Percentiles rank a stretch among this genome's conserved stretches.
These are phyloP conservation scores for Pseudocercospora cruenta DNA, from an alignment of 2,329 filamentous ascomycete species.

Conservation along the genomic window DNA sequence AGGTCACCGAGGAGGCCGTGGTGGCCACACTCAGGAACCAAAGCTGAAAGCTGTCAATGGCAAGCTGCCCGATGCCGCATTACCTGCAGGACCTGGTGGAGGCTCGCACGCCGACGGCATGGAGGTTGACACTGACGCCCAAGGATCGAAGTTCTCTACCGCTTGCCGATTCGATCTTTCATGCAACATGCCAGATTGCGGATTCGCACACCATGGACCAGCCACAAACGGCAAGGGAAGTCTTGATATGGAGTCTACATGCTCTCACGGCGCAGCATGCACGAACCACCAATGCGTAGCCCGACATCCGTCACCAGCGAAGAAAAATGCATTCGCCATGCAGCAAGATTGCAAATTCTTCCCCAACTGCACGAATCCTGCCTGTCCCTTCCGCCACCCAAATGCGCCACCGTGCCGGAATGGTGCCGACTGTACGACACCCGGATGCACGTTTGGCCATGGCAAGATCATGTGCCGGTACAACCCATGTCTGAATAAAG, in stretches of 20 bases:
- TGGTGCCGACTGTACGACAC: conserved; percentile 80
- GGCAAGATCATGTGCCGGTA: conserved; percentile 83
- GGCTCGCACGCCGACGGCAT: conserved; percentile 48
- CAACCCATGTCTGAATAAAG: conserved; percentile 87
- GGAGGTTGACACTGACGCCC: conserved; percentile 66
- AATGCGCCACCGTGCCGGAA: conserved; percentile 86
- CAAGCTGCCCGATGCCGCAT: conserved; percentile 28
- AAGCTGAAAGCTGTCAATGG: conserved; percentile 29
- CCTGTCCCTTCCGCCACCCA: conserved; percentile 88
- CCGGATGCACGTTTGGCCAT: conserved; percentile 89
- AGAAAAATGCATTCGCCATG: conserved; percentile 78
- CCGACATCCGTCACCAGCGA: conserved; percentile 88
- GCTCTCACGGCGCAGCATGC: conserved; percentile 86
- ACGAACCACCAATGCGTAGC: conserved; percentile 94
- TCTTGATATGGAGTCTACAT: conserved; percentile 79
- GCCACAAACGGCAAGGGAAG: conserved; percentile 70
- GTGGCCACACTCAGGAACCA: conserved; percentile 9
- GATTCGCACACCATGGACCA: conserved; percentile 92
- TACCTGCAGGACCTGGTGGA: conserved; percentile 26
- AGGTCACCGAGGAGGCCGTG: conserved; percentile 18
- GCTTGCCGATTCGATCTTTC: conserved; percentile 88
- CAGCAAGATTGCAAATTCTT: conserved; percentile 89
- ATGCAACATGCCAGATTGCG: conserved; percentile 88
- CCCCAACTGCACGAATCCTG: conserved; percentile 87
- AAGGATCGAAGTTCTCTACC: conserved; percentile 61